Evolutionary conservation across 1,284 basidiomycete species (phyloP).

Genomic region (Sanghuangporus sanghuang): DNA sequence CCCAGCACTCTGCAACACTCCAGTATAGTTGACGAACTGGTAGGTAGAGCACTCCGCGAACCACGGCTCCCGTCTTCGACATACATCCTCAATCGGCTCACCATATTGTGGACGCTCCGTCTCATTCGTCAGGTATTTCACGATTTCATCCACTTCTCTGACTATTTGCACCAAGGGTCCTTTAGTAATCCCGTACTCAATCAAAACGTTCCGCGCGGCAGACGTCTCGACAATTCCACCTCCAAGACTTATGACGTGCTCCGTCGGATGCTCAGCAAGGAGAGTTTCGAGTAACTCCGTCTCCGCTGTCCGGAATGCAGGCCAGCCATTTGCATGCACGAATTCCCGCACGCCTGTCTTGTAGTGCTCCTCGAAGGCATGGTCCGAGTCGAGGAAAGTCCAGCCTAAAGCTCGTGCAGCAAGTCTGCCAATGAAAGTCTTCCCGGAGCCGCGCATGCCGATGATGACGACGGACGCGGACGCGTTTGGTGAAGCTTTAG

Average conservation of each 20-base stretch:
- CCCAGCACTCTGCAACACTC: conserved; percentile 25
- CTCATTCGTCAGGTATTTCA: conserved; percentile 76
- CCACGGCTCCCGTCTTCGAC: conserved; percentile 80
- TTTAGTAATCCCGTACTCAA: conserved; percentile 54
- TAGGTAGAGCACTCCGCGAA: conserved; percentile 82
- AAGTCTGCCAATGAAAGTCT: conserved; percentile 83
- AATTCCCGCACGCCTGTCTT: conserved; percentile 67
- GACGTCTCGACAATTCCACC: conserved; percentile 92
- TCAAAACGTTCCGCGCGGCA: conserved; percentile 66
- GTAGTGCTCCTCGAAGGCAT: conserved; percentile 67
- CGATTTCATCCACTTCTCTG: conserved; percentile 66
- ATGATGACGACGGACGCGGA: conserved; percentile 79
- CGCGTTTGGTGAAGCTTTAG: conserved; percentile 36
- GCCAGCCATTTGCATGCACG: conserved; percentile 76
- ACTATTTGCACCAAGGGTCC: conserved; percentile 72
- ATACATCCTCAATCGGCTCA: conserved; percentile 82
- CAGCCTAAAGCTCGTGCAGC: conserved; percentile 75
- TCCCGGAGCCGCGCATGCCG: conserved; percentile 97
- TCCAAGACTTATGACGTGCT: conserved; percentile 86
- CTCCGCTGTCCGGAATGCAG: conserved; percentile 68
- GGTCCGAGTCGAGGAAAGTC: conserved; percentile 86
- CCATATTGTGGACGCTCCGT: conserved; percentile 81
- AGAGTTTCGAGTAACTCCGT: conserved; percentile 56
- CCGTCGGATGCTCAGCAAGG: conserved; percentile 48
- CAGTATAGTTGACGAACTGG: conserved; percentile 80